Evolutionary conservation across 2,329 filamentous ascomycete species (phyloP).

Genomic region (Fusarium coicis): DNA sequence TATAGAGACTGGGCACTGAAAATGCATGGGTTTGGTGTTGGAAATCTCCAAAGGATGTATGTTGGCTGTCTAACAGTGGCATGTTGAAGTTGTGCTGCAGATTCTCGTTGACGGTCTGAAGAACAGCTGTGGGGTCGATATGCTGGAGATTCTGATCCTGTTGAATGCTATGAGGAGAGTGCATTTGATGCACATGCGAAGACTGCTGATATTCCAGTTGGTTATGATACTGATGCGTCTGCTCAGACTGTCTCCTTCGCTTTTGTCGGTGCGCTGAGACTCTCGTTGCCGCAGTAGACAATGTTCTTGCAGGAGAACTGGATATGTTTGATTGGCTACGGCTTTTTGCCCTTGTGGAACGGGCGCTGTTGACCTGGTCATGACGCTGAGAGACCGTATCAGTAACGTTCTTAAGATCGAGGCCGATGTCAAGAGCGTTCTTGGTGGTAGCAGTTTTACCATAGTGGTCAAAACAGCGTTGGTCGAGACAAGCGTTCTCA

Average conservation of each 20-base stretch:
- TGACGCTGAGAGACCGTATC: background rate
- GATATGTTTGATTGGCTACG: conserved; percentile 22
- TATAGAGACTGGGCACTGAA: conserved; percentile 9
- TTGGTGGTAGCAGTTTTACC: conserved; percentile 28
- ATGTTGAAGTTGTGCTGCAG: conserved; percentile 33
- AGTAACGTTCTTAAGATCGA: conserved; percentile 23
- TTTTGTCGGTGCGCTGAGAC: conserved; percentile 30
- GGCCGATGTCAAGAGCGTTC: conserved; percentile 27
- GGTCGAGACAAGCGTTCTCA: conserved; percentile 48
- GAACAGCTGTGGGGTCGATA: conserved; percentile 35
- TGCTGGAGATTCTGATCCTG: conserved; percentile 26
- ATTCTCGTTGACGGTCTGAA: conserved; percentile 37
- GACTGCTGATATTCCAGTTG: conserved; percentile 27
- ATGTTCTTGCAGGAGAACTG: conserved; percentile 18
- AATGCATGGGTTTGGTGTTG: conserved; percentile 31
- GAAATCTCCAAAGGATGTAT: conserved; percentile 28
- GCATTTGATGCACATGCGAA: conserved; percentile 28
- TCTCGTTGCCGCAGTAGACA: conserved; percentile 17
- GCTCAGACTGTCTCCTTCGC: conserved; percentile 30
- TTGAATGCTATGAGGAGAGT: conserved; percentile 22
- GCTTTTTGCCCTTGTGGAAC: conserved; percentile 13
- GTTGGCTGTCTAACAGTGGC: conserved; percentile 12
- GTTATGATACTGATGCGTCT: conserved; percentile 10
- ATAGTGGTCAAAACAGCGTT: conserved; percentile 42
- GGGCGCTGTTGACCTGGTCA: conserved; percentile 13